These are phyloP conservation scores for Glarea lozoyensis DNA, from an alignment of 495 filamentous ascomycete genomes.

Conservation along the genomic window DNA sequence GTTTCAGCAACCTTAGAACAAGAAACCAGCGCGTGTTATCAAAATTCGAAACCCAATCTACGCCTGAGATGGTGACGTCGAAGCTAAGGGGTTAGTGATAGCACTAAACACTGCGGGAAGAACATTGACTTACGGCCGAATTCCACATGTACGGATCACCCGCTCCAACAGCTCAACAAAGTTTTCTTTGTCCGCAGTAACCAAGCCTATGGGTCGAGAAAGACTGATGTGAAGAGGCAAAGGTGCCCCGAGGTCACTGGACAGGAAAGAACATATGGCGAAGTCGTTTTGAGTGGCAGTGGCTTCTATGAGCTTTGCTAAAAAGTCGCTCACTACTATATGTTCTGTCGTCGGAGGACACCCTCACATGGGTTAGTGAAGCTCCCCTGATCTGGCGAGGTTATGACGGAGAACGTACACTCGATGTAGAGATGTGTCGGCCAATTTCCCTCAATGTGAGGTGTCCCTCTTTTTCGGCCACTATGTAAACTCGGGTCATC, in stretches of 20 bases:
- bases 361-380: constrained; percentile 42
- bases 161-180: constrained; percentile 12
- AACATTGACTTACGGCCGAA: constrained; percentile 33
- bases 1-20: constrained; percentile 51
- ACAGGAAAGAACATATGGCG: constrained; percentile 52
- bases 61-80: constrained; percentile 28
- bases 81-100: constrained; percentile 36
- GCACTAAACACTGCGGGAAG: background rate
- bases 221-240: constrained; percentile 85
- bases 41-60: constrained; percentile 64
- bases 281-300: constrained; percentile 2
- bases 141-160: constrained; percentile 30
- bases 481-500: constrained; percentile 83
- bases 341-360: constrained; percentile 53
- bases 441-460: constrained; percentile 87
- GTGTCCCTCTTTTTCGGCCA: constrained; percentile 69
- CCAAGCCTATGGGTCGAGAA: constrained; percentile 42
- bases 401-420: constrained; percentile 47
- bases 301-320: constrained; percentile 28
- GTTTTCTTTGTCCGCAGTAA: constrained; percentile 25
- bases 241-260: constrained; percentile 67
- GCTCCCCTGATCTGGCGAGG: constrained; percentile 2
- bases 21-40: constrained; percentile 82
- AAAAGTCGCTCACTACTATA: constrained; percentile 40
- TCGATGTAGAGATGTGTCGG: constrained; percentile 88